Base-by-base conservation (phyloP, 495 filamentous ascomycete genomes). In the Saxispiralis lemnorum region DNA sequence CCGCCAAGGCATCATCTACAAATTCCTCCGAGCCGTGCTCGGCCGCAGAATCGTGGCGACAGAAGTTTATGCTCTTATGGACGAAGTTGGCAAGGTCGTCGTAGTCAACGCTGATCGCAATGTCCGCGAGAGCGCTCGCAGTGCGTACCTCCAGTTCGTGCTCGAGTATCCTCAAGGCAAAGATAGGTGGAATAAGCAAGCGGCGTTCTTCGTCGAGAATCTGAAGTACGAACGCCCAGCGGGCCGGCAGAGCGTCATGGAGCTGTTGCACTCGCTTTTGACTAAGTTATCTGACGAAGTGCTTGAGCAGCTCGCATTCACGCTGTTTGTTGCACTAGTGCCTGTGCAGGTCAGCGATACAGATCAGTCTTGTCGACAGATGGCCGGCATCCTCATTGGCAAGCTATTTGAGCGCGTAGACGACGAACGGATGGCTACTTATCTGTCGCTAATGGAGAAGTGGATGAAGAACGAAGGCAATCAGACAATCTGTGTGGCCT, bases 91-190 rank as follows among this genome's bases (percentile, higher is more conserved):
- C 18, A 73, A 68, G n/a, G 78, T 96, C 61, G 93, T 96, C 87
- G 82, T 97, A 45, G 94, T 81, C 18, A 95, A 94, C 59, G 80
- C 93, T 44, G 85, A 85, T 49, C 76, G 79, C 51, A 74, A 76
- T 48, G 81, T 87, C 2, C 72, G 88, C 34, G 86, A 94, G 53
- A 63, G 88, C 30, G 87, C 88, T 14, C 74, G 92, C 21, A 83
- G 83, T 16, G 80, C 77, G 18, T 97, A 92, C 61, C 76, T 94
- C 58, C 83, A 93, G 52, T 97, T 96, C 67, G 60, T 97, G 31
- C 76, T 86, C 49, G 82, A 95, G 35, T 97, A 95, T 56, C 89
- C 89, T 0, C 89, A 96, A 56, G 83, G 78, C 51, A 83, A 82
- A 57, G 78, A 75, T 48, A 68, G 92, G 2, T 84, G 86, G 71